Base-by-base conservation (phyloP, 371 early-diverging fungal genomes). In the Dipsacomyces acuminosporus region DNA sequence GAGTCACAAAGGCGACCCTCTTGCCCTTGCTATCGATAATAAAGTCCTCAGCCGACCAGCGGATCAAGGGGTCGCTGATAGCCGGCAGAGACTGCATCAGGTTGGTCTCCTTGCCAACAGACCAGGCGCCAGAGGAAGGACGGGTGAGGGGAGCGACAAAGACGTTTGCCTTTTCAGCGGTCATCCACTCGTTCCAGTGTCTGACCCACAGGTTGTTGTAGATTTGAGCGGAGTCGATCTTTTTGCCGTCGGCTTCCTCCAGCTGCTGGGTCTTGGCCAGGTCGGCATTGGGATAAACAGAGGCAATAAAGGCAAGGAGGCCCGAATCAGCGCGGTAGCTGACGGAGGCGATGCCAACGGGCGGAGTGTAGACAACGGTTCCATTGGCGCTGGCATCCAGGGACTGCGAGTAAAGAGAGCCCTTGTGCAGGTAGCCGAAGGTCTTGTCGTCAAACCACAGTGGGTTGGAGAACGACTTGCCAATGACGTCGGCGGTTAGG, bases 371-470 rank as follows among this genome's bases (percentile, higher is more conserved):
- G 3, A 59, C 44, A 22, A 14, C 46, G 6, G 56, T 48, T 19
- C 42, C 49, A 7, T 45, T 43, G 21, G n/a, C 35, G 5, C 15
- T 23, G 3, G 44, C 35, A 15, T 41, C 19, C 38, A 53, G 34
- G 0, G 21, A 25, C 30, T 33, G 41, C 15, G 21, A 18, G 50
- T 61, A 56, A 11, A 56, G 20, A 21, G 48, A 25, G 18, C 51
- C 52, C 20, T 47, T 49, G 48, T 59, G 47, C 17, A 55, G n/a
- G 24, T 45, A 70, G 13, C 61, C 69, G 26, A 70, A 22, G 8
- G 54, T 45, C 19, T 21, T 20, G 45, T 66, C 51, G 47, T 61
- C 60, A 18, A 66, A 41, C 66, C 61, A 66, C 43, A 60, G 15
- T 15, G 60, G 53, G 18, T 48, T 56, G 19, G 52, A 21, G 40